A percentile compares a stretch with the other conserved stretches of the same genome.
Conservation (phyloP, 352 stramenopile species). For the Phytophthora tentaculata region DNA sequence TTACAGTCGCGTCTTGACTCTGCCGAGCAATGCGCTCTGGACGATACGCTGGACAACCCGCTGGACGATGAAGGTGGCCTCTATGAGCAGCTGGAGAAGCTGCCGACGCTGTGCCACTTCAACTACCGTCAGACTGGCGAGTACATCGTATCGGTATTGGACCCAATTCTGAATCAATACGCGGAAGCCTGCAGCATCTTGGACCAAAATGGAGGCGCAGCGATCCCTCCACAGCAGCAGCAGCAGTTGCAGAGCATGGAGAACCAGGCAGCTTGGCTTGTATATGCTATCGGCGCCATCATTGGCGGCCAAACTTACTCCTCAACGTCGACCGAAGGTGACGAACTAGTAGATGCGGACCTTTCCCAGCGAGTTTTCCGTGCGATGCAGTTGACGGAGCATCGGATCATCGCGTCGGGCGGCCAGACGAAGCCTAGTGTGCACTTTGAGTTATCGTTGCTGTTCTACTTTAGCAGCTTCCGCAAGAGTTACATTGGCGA, state of each 20-base stretch:
- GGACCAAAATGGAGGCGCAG: slow-evolving; percentile 59
- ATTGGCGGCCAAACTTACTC: slow-evolving; percentile 96
- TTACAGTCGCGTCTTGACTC: slow-evolving; percentile 96
- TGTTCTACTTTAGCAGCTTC: slow-evolving; percentile 98
- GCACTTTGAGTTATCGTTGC: slow-evolving; percentile 94
- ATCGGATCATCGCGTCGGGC: slow-evolving; percentile 91
- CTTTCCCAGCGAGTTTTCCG: slow-evolving; percentile 96
- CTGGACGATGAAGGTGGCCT: slow-evolving; percentile 97
- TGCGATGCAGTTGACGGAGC: slow-evolving; percentile 96
- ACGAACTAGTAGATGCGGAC: slow-evolving; percentile 96
- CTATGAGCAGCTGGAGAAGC: slow-evolving; percentile 96
- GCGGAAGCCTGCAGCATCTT: slow-evolving; percentile 87
- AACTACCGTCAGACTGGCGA: slow-evolving; percentile 94
- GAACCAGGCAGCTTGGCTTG: slow-evolving; percentile 97
- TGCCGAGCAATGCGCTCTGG: slow-evolving; percentile 92
- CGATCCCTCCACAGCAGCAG: slow-evolving; percentile 45
- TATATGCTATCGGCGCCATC: slow-evolving; percentile 96
- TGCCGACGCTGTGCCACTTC: slow-evolving; percentile 97
- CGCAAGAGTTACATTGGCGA: slow-evolving; percentile 93
- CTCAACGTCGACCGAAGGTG: slow-evolving; percentile 90
- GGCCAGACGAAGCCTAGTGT: slow-evolving; percentile 87
- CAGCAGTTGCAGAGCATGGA: slow-evolving; percentile 89
- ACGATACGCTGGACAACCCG: slow-evolving; percentile 95
- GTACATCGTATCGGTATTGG: slow-evolving; percentile 94
- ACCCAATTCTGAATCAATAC: slow-evolving; percentile 95